phyloP scores from a whole-genome alignment of 2,329 filamentous ascomycete genomes.

The Xylariaceae sp. region DNA sequence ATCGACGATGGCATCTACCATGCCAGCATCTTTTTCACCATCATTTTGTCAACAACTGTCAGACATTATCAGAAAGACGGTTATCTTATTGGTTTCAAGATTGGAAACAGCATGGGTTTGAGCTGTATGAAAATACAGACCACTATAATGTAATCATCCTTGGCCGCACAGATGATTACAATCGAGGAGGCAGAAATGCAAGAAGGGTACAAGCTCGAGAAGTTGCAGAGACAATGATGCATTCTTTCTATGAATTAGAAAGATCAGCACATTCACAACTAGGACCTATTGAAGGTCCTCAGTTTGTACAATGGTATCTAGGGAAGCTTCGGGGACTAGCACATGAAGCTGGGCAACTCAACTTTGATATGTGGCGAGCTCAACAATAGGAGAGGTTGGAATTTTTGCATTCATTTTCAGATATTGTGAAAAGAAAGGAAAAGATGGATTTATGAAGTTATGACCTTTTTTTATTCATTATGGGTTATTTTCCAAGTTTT shows the following conservation, averaged over 20 bases:
- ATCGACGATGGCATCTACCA: background rate
- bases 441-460: too few species aligned
- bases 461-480: too few species aligned
- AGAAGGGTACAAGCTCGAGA: background rate
- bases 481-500: too few species aligned
- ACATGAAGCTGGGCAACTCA: conserved; percentile 1
- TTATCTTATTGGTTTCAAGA: background rate
- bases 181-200: background rate
- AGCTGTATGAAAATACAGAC: background rate
- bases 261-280: background rate
- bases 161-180: too few species aligned
- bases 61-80: background rate
- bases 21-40: background rate
- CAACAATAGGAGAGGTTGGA: too few species aligned
- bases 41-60: background rate
- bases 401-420: too few species aligned
- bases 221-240: background rate
- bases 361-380: conserved; percentile 4
- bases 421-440: too few species aligned
- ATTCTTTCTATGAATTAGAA: background rate
- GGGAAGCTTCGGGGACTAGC: background rate
- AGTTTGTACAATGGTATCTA: background rate
- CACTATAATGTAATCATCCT: background rate
- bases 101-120: background rate
- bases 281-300: background rate